Evolutionary conservation across 2,329 filamentous ascomycete species (phyloP), one percentile per base, ranked within the genome.

Genomic region (Penicillium sp.): DNA sequence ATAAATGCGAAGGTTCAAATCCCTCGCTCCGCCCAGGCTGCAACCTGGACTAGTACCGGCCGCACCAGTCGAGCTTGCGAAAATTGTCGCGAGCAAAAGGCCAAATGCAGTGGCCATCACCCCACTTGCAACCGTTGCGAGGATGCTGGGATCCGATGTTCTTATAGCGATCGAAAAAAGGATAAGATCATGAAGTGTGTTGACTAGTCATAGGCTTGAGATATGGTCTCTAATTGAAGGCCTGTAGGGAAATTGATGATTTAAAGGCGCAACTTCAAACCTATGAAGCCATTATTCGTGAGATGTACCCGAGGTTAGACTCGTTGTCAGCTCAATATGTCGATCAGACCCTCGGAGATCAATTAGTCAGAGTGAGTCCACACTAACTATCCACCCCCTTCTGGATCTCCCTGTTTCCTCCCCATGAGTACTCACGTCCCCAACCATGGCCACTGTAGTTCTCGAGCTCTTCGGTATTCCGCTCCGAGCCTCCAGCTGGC

Each of bases 81-180:
- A 61, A 75, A 75, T 53, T 80, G 77, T 60, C 75, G 77, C 11
- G 73, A 77, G 43, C 72, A 77, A 51, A 79, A 80, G 64, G 77
- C 75, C 54, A 80, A 79, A 67, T 80, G 77, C 66, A 76, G 72
- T 59, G 77, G 77, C 7, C 74, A 78, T 64, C 73, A 72, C 42
- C 77, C 77, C 31, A 67, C 67, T 29, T 80, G 77, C 56, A 68
- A 75, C 53, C 71, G 77, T 49, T 80, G 77, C 59, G 70, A 74
- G 63, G 77, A 79, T 58, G 67, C 73, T 26, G 72, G 73, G 9
- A 69, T 75, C 37, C 58, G 57, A 4, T 80, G 77, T 64, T 74
- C 71, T 16, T 80, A 80, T 58, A 75, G 75, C 31, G 76, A 78
- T 62, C 74, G 77, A 39, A 80, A 78, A 62, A 69, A 73, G 52